These are phyloP conservation scores for Xylaria sp. DNA, from an alignment of 2,329 filamentous ascomycete genomes.

Conservation along the genomic window DNA sequence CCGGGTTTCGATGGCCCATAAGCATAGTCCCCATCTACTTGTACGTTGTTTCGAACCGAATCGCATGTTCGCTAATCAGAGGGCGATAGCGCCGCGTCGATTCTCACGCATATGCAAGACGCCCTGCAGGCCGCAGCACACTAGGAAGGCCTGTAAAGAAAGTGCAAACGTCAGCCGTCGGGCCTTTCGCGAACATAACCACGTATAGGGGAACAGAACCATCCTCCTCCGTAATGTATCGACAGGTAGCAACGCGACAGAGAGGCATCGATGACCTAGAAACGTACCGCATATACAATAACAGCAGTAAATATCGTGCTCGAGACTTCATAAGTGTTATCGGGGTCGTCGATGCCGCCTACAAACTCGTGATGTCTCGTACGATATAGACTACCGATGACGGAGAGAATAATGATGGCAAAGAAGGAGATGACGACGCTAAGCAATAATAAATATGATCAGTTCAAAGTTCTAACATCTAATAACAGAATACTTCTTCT, in stretches of 20 bases:
- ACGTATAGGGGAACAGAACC: background rate
- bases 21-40: slow-evolving; percentile 14
- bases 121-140: slow-evolving; percentile 92
- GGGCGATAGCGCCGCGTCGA: slow-evolving; percentile 82
- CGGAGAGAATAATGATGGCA: slow-evolving; percentile 71
- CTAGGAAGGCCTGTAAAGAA: slow-evolving; percentile 76
- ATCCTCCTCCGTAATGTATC: background rate
- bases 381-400: slow-evolving; percentile 77
- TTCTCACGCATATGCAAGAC: slow-evolving; percentile 85
- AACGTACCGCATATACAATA: slow-evolving; percentile 81
- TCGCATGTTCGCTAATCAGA: slow-evolving; percentile 55
- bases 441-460: slow-evolving; percentile 2
- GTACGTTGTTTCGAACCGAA: slow-evolving; percentile 27
- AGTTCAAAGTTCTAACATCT: slow-evolving; percentile 39
- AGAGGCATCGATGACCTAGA: background rate
- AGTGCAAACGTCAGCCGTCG: slow-evolving; percentile 5
- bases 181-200: background rate
- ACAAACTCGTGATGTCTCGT: slow-evolving; percentile 85
- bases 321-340: slow-evolving; percentile 81
- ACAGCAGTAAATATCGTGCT: slow-evolving; percentile 89
- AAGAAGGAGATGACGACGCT: slow-evolving; percentile 79
- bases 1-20: slow-evolving; percentile 5
- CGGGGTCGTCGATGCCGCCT: slow-evolving; percentile 76
- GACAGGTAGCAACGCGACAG: background rate
- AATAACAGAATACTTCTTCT: background rate